phyloP scores from a whole-genome alignment of 305 asterid genomes.

The Fraxinus latifolia region DNA sequence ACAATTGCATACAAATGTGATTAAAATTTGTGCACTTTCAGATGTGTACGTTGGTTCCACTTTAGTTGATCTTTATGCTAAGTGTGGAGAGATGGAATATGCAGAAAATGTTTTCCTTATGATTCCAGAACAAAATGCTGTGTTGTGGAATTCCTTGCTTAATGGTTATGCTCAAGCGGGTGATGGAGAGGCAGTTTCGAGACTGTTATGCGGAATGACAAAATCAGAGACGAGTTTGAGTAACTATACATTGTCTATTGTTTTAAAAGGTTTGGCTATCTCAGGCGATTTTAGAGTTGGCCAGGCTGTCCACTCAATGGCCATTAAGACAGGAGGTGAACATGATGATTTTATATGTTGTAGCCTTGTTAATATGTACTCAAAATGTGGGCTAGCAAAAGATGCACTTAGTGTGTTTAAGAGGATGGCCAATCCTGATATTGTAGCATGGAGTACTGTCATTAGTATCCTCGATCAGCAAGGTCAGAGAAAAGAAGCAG shows the following conservation, averaged over 20 bases:
- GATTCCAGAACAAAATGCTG: slow-evolving; percentile 68
- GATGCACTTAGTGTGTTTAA: slow-evolving; percentile 62
- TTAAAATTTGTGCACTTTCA: slow-evolving; percentile 52
- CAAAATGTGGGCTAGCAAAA: slow-evolving; percentile 56
- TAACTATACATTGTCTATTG: slow-evolving; percentile 61
- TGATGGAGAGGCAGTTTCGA: slow-evolving; percentile 56
- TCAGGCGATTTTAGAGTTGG: slow-evolving; percentile 49
- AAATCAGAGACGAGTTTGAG: slow-evolving; percentile 63
- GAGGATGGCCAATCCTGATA: slow-evolving; percentile 55
- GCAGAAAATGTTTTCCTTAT: slow-evolving; percentile 53
- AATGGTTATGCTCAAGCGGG: slow-evolving; percentile 79
- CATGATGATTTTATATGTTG: slow-evolving; percentile 67
- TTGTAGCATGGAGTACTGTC: slow-evolving; percentile 76
- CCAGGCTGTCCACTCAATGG: slow-evolving; percentile 60
- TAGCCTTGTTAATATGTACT: slow-evolving; percentile 76
- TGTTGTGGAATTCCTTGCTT: slow-evolving; percentile 73
- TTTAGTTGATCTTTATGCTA: slow-evolving; percentile 66
- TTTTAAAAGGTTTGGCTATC: slow-evolving; percentile 67
- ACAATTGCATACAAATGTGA: slow-evolving; percentile 70
- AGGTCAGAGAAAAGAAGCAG: slow-evolving; percentile 68
- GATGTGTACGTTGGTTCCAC: slow-evolving; percentile 75
- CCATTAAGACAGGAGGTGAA: slow-evolving; percentile 56
- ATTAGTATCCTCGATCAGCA: slow-evolving; percentile 69
- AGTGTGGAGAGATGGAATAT: slow-evolving; percentile 61
- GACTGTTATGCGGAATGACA: slow-evolving; percentile 47